phyloP scores from a whole-genome alignment of 1,284 basidiomycete genomes.

The Cronartium ribicola region DNA sequence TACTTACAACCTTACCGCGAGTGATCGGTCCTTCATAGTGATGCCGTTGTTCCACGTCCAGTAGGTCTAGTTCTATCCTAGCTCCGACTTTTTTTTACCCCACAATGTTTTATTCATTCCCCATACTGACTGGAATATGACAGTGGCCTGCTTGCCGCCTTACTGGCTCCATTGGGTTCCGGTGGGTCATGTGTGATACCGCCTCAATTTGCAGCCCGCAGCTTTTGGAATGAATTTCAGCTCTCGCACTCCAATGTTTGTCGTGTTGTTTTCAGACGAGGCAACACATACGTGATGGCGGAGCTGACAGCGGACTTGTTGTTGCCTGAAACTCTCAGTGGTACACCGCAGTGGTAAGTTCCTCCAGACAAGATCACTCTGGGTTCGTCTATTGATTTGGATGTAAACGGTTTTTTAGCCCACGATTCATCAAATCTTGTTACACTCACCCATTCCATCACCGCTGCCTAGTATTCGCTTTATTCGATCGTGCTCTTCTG shows the following conservation, averaged over 20 bases:
- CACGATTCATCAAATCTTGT: slow-evolving; percentile 57
- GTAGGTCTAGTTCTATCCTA: slow-evolving; percentile 17
- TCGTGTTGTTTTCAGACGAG: neutral
- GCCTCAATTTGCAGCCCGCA: slow-evolving; percentile 58
- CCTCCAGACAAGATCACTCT: neutral
- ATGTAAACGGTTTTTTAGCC: slow-evolving; percentile 50
- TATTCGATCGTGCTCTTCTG: slow-evolving; percentile 56
- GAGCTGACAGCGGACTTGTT: slow-evolving; percentile 46
- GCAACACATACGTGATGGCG: neutral
- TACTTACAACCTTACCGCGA: slow-evolving; percentile 59
- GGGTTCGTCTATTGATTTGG: neutral
- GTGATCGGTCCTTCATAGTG: slow-evolving; percentile 57
- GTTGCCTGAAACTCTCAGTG: slow-evolving; percentile 54
- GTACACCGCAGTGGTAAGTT: slow-evolving; percentile 53
- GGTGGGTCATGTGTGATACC: slow-evolving; percentile 63
- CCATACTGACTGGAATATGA: neutral
- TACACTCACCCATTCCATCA: slow-evolving; percentile 52
- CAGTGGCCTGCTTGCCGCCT: slow-evolving; percentile 61
- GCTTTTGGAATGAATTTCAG: slow-evolving; percentile 62
- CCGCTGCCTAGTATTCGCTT: slow-evolving; percentile 55
- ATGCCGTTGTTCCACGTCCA: slow-evolving; percentile 69
- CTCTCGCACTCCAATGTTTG: slow-evolving; percentile 49
- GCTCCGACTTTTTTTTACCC: neutral
- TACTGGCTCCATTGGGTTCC: slow-evolving; percentile 61
- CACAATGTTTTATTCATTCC: neutral